phyloP scores from a whole-genome alignment of 2,329 filamentous ascomycete species.

The Ophiostoma sp. region DNA sequence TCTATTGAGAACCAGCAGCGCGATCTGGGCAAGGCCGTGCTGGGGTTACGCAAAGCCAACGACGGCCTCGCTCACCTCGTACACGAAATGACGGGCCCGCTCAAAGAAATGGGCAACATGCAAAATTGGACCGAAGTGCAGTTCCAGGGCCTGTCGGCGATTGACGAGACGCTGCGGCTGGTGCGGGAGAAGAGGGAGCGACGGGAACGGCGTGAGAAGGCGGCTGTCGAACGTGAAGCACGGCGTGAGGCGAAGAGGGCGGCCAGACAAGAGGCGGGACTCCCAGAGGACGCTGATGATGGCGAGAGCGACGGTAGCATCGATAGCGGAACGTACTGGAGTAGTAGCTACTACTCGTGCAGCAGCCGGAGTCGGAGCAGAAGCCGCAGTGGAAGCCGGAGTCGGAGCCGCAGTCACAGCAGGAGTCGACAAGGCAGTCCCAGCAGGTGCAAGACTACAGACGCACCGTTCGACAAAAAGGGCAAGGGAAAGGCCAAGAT shows the following conservation, averaged over 20 bases:
- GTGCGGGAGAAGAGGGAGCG: conserved; percentile 41
- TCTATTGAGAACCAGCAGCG: conserved; percentile 68
- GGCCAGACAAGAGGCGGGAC: neutral
- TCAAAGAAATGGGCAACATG: conserved; percentile 79
- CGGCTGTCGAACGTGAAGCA: neutral
- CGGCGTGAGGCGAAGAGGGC: conserved; percentile 24
- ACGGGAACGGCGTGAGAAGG: conserved; percentile 26
- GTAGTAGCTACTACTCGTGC: conserved; percentile 24
- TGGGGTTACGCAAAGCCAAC: conserved; percentile 61
- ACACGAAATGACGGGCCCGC: conserved; percentile 59
- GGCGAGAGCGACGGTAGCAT: conserved; percentile 9
- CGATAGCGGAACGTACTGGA: conserved; percentile 25
- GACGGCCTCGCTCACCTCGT: conserved; percentile 66
- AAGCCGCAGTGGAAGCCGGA: conserved; percentile 37
- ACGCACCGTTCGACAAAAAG: neutral
- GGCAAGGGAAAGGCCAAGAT: conserved; percentile 21
- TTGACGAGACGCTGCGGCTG: conserved; percentile 64
- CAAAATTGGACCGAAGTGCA: conserved; percentile 88
- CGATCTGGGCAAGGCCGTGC: conserved; percentile 62
- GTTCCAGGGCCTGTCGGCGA: conserved; percentile 64
- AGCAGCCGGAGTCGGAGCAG: conserved; percentile 31
- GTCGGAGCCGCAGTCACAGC: conserved; percentile 28
- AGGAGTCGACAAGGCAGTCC: neutral
- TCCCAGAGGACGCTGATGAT: neutral
- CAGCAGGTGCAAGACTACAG: neutral